Conservation (phyloP, 2,329 filamentous ascomycete species). For the Chalaropsis thielavioides region DNA sequence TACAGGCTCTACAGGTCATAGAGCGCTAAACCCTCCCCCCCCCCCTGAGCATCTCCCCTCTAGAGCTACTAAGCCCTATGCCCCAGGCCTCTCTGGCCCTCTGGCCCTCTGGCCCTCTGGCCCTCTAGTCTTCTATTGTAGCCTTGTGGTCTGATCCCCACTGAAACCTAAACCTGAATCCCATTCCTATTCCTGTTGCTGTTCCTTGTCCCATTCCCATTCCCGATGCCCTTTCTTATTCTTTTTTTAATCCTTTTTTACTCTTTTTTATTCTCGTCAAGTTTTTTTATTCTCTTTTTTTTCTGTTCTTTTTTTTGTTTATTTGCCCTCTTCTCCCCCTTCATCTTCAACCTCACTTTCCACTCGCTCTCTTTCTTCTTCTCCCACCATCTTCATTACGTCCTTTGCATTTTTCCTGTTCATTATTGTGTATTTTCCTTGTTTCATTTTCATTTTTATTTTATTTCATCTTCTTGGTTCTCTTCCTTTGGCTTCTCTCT, state of each 20-base stretch:
- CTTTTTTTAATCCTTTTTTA: neutral
- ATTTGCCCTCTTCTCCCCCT: neutral
- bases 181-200: constrained; percentile 4
- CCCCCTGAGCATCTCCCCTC: too few species aligned
- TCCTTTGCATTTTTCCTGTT: constrained; percentile 1
- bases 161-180: constrained; percentile 1
- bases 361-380: neutral
- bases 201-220: neutral
- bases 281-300: neutral
- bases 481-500: neutral
- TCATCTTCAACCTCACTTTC: neutral
- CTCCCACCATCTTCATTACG: neutral
- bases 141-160: constrained; percentile 2
- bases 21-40: too few species aligned
- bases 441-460: constrained; percentile 1
- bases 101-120: neutral
- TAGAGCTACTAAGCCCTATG: too few species aligned
- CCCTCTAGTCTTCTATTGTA: neutral
- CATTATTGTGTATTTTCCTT: constrained; percentile 3
- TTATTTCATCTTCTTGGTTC: neutral
- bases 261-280: neutral
- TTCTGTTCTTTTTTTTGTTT: neutral
- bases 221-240: neutral
- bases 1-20: too few species aligned
- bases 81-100: neutral